Percentiles rank a stretch among this genome's conserved stretches.
These are phyloP conservation scores for Camelina hispida DNA, from an alignment of 345 rosid species.

Conservation along the genomic window DNA sequence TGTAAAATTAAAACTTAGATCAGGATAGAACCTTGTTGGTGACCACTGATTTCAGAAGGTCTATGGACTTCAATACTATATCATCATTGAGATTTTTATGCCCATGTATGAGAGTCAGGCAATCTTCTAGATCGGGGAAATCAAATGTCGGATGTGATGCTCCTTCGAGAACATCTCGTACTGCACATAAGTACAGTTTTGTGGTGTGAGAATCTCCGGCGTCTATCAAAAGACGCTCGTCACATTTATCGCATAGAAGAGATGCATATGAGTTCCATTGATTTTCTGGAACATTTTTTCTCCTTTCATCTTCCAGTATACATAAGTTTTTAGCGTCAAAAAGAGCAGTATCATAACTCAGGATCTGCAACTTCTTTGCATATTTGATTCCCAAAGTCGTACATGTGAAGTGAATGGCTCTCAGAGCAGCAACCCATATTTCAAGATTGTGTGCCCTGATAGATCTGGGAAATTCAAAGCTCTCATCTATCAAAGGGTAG, in stretches of 20 bases:
- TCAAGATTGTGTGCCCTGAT: constrained; percentile 28
- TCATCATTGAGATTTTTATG: constrained; percentile 24
- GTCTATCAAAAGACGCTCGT: not conserved
- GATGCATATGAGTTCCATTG: constrained; percentile 30
- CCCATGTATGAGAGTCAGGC: not conserved
- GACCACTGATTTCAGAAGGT: constrained; percentile 1
- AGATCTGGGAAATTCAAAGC: constrained; percentile 21
- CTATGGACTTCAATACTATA: constrained; percentile 17
- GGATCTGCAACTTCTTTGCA: constrained; percentile 3
- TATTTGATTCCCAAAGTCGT: constrained; percentile 14
- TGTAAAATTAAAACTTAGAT: not conserved
- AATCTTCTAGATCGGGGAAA: not conserved
- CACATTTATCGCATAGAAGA: constrained; percentile 12
- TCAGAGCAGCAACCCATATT: constrained; percentile 34
- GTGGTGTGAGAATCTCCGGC: not conserved
- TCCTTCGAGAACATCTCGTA: constrained; percentile 25
- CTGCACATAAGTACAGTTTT: not conserved
- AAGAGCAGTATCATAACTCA: not conserved
- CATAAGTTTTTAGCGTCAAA: not conserved
- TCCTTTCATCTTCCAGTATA: constrained; percentile 10
- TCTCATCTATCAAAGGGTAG: not conserved
- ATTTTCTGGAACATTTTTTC: constrained; percentile 15
- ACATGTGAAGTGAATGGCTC: constrained; percentile 12
- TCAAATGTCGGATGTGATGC: constrained; percentile 18
- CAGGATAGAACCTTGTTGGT: constrained; percentile 18